A percentile compares a stretch with the other conserved stretches of the same genome.
These are phyloP conservation scores for Daedalea quercina DNA, from an alignment of 768 basidiomycete genomes.

Conservation along the genomic window DNA sequence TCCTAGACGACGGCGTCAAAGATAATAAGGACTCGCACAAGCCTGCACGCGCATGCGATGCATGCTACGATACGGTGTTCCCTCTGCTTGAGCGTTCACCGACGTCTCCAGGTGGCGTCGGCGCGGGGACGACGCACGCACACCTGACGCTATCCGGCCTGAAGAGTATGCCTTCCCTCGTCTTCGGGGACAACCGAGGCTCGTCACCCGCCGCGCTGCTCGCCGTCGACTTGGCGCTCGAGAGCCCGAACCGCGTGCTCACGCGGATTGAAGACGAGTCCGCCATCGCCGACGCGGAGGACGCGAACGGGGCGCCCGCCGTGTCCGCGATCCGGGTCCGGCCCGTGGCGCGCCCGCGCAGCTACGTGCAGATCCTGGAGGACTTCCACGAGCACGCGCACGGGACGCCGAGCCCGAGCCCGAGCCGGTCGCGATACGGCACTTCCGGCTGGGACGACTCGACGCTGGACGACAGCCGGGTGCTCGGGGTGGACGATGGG, in stretches of 20 bases:
- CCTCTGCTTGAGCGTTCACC: slow-evolving; percentile 38
- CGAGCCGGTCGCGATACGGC: slow-evolving; percentile 22
- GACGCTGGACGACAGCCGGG: slow-evolving; percentile 13
- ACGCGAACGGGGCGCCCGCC: slow-evolving; percentile 2
- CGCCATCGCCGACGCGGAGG: not conserved
- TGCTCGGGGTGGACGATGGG: slow-evolving; percentile 7
- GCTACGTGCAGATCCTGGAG: slow-evolving; percentile 61
- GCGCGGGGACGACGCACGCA: slow-evolving; percentile 24
- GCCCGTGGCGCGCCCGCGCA: slow-evolving; percentile 40
- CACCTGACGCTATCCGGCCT: slow-evolving; percentile 46
- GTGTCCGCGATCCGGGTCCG: slow-evolving; percentile 24
- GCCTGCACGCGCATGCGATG: slow-evolving; percentile 75
- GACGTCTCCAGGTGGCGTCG: not conserved
- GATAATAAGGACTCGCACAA: slow-evolving; percentile 42
- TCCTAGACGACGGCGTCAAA: slow-evolving; percentile 47
- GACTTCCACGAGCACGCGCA: slow-evolving; percentile 39
- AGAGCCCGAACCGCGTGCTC: slow-evolving; percentile 17
- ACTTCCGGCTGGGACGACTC: slow-evolving; percentile 14
- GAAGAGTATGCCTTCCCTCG: slow-evolving; percentile 51
- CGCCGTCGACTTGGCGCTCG: slow-evolving; percentile 30
- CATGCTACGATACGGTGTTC: slow-evolving; percentile 84
- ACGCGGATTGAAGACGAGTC: slow-evolving; percentile 15
- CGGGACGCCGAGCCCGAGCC: slow-evolving; percentile 14
- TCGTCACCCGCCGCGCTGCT: slow-evolving; percentile 29
- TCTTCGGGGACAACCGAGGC: slow-evolving; percentile 20